phyloP scores from a whole-genome alignment of 2,329 filamentous ascomycete species.

The Neospermospora avenae region DNA sequence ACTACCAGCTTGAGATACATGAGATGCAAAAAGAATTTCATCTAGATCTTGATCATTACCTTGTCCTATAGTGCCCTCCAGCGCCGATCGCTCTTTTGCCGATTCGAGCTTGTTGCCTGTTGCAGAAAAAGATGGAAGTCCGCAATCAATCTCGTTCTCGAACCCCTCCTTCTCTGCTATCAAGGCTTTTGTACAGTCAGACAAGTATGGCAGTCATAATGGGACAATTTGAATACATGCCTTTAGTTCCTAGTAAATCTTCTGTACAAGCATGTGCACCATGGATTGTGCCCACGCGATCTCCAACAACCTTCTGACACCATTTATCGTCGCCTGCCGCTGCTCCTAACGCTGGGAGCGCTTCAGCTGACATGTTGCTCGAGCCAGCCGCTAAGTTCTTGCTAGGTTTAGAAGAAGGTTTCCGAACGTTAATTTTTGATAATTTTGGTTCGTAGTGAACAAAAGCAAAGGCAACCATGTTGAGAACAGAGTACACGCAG shows the following conservation, averaged over 20 bases:
- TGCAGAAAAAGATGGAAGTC: too few relatives aligned
- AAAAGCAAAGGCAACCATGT: background rate
- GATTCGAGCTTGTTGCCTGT: too few relatives aligned
- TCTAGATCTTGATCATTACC: too few relatives aligned
- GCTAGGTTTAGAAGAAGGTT: background rate
- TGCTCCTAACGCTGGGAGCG: background rate
- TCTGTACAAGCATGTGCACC: too few relatives aligned
- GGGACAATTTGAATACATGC: background rate
- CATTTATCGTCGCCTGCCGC: background rate
- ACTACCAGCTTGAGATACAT: background rate
- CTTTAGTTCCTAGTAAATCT: too few relatives aligned
- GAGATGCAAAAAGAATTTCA: too few relatives aligned
- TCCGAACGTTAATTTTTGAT: background rate
- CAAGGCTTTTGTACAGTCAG: background rate
- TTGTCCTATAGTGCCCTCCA: too few relatives aligned
- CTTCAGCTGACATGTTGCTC: background rate
- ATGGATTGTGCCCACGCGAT: too few relatives aligned
- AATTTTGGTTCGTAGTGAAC: background rate
- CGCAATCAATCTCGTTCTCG: background rate
- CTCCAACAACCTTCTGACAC: background rate
- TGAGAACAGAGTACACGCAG: background rate
- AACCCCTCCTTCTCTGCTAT: background rate
- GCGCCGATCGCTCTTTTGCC: too few relatives aligned
- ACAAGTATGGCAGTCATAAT: background rate
- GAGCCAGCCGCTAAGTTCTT: background rate